phyloP scores from a whole-genome alignment of 345 rosid genomes.

The Bruguiera parviflora region DNA sequence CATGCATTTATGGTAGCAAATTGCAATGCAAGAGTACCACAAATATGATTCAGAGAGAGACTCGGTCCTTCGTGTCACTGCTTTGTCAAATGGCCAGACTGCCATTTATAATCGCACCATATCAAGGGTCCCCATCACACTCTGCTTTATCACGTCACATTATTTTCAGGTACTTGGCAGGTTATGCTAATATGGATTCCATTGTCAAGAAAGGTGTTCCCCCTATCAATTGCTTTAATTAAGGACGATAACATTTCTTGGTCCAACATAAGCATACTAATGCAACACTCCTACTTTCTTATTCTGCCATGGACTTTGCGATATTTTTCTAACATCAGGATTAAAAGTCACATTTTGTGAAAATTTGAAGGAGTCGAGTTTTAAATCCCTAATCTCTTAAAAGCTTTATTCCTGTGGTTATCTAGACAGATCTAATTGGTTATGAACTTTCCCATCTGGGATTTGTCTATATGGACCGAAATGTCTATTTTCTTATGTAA shows the following conservation, averaged over 20 bases:
- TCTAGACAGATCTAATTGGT: too few species aligned
- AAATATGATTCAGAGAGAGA: conserved; percentile 9
- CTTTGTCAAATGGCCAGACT: conserved; percentile 29
- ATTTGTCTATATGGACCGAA: too few species aligned
- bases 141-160: conserved; percentile 8
- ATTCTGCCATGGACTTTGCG: too few species aligned
- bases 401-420: too few species aligned
- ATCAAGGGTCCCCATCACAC: conserved; percentile 27
- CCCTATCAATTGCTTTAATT: conserved; percentile 9
- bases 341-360: too few species aligned
- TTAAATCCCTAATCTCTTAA: too few species aligned
- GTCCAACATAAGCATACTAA: not conserved
- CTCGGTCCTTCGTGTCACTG: conserved; percentile 27
- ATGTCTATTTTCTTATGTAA: too few species aligned
- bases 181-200: not conserved
- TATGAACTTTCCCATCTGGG: too few species aligned
- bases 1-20: conserved; percentile 14
- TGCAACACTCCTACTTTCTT: too few species aligned
- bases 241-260: not conserved
- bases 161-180: conserved; percentile 11
- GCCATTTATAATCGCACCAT: conserved; percentile 27
- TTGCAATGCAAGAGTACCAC: conserved; percentile 20
- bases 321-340: too few species aligned
- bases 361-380: too few species aligned
- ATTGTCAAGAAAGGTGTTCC: conserved; percentile 13